Evolutionary conservation across 2,329 filamentous ascomycete genomes (phyloP).

Genomic region (Epichloe elymi): DNA sequence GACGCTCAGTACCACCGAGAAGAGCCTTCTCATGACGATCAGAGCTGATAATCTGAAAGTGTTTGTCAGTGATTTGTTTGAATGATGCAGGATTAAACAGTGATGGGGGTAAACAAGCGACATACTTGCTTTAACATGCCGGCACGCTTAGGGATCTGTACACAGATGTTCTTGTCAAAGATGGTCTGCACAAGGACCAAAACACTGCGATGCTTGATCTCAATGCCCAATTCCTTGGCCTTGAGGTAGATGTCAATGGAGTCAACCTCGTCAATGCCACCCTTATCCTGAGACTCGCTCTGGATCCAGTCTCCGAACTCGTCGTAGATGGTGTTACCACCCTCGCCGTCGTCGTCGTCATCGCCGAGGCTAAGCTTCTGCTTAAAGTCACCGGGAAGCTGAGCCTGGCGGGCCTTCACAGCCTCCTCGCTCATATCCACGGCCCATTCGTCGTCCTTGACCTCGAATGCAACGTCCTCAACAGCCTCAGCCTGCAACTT

Average conservation of each 20-base stretch:
- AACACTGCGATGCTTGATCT: constrained; percentile 85
- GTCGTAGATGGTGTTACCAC: constrained; percentile 69
- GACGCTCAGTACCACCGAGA: constrained; percentile 87
- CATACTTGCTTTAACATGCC: constrained; percentile 76
- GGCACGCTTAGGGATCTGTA: constrained; percentile 75
- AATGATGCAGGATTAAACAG: background rate
- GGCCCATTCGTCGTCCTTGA: constrained; percentile 85
- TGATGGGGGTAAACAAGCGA: constrained; percentile 4
- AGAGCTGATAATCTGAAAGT: constrained; percentile 45
- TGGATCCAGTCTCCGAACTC: constrained; percentile 89
- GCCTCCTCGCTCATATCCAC: constrained; percentile 94
- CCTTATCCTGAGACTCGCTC: constrained; percentile 55
- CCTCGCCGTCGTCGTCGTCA: constrained; percentile 70
- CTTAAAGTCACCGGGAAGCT: constrained; percentile 91
- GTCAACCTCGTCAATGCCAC: constrained; percentile 64
- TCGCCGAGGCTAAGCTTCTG: constrained; percentile 74
- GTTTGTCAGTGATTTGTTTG: background rate
- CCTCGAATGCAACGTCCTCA: constrained; percentile 39
- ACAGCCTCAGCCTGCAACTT: constrained; percentile 54
- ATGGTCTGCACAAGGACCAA: constrained; percentile 86
- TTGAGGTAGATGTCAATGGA: constrained; percentile 92
- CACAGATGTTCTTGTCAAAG: constrained; percentile 79
- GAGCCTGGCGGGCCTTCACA: constrained; percentile 84
- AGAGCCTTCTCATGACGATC: constrained; percentile 94
- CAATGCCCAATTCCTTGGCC: constrained; percentile 90